Evolutionary conservation across 352 stramenopile species (phyloP), one percentile per base, ranked within the genome.

Genomic region (Pythium pectinolyticum): DNA sequence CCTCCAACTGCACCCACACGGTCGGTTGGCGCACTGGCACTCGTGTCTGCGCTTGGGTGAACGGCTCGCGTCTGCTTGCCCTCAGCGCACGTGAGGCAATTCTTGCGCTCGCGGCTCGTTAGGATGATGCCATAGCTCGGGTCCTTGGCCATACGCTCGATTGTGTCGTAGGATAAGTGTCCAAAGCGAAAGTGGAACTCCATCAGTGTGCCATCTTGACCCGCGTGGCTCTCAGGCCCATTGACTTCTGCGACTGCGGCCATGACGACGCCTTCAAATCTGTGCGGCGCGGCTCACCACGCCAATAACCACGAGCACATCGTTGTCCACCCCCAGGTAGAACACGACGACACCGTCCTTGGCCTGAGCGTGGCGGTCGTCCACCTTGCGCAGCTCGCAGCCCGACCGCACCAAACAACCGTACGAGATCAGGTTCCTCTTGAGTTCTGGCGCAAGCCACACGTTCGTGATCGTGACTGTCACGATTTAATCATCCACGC

Each of bases 141-240:
- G 8, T 50, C 34, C 10, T 25, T 31, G 9, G 59, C 59, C 11
- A 67, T 24, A 6, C 43, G 20, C 25, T 61, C 50, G 7, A 67
- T 48, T 9, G 46, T 61, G 46, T 67, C 59, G 30, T 47, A 67
- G 5, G 37, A 5, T 4, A 61, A 17, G 40, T 67, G 59, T 14
- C 49, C 59, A 9, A 67, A 56, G 5, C 46, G 47, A 4, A n/a
- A 1, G n/a, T 67, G 48, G 35, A 61, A 54, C 22, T 65, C 15
- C 19, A 46, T 28, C 17, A 67, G 50, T n/a, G 34, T 50, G 19
- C 49, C 59, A 24, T 61, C 22, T 25, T 61, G 37, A n/a, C n/a
- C n/a, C n/a, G n/a, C n/a, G n/a, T n/a, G n/a, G n/a, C n/a, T n/a
- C n/a, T n/a, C n/a, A n/a, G n/a, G n/a, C n/a, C n/a, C n/a, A n/a